A percentile compares a stretch with the other conserved stretches of the same genome.
Evolutionary conservation across 2,329 filamentous ascomycete genomes (phyloP).

Genomic region (Diaporthe australafricana): DNA sequence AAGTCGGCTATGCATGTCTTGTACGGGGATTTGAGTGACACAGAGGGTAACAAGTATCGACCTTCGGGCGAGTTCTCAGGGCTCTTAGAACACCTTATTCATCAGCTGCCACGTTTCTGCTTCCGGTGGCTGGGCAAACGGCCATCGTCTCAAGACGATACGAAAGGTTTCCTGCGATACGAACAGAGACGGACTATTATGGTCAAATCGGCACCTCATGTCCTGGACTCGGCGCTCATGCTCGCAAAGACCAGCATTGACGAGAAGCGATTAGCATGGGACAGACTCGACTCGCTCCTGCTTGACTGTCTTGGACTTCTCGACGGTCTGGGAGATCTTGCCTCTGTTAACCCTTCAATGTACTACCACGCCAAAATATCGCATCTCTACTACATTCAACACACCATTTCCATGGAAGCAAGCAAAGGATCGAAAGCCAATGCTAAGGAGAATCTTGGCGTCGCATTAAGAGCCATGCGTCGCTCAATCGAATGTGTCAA

Average conservation of each 20-base stretch:
- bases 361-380: slow-evolving; percentile 75
- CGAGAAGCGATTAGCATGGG: slow-evolving; percentile 61
- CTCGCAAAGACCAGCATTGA: slow-evolving; percentile 66
- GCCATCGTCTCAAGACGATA: slow-evolving; percentile 60
- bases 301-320: slow-evolving; percentile 67
- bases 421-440: slow-evolving; percentile 41
- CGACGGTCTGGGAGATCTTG: slow-evolving; percentile 61
- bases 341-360: slow-evolving; percentile 45
- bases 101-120: slow-evolving; percentile 70
- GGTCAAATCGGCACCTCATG: slow-evolving; percentile 63
- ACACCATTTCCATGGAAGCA: slow-evolving; percentile 50
- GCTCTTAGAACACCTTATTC: slow-evolving; percentile 67
- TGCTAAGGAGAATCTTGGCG: slow-evolving; percentile 42
- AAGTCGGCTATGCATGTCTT: slow-evolving; percentile 65
- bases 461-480: slow-evolving; percentile 66
- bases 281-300: slow-evolving; percentile 66
- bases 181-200: slow-evolving; percentile 69
- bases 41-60: slow-evolving; percentile 29
- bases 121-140: slow-evolving; percentile 71
- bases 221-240: slow-evolving; percentile 71
- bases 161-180: slow-evolving; percentile 70
- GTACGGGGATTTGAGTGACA: slow-evolving; percentile 40
- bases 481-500: slow-evolving; percentile 73
- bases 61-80: slow-evolving; percentile 41
- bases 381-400: slow-evolving; percentile 76